Percentiles rank a stretch among this genome's conserved stretches.
These are phyloP conservation scores for Alternaria solani DNA, from an alignment of 2,329 filamentous ascomycete species.

Conservation along the genomic window DNA sequence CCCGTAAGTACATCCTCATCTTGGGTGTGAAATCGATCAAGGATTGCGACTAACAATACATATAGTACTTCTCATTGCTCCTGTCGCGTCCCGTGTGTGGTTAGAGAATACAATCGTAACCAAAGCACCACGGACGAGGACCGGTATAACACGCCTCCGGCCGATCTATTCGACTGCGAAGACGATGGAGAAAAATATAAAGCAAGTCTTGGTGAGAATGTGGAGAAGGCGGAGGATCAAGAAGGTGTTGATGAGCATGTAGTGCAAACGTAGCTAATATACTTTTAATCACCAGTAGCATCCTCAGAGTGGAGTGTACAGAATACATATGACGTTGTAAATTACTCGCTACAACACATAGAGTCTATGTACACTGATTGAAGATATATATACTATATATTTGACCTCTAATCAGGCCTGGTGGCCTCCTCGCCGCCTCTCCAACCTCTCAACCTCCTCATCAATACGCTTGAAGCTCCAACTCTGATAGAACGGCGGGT, in stretches of 20 bases:
- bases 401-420: not conserved
- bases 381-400: not conserved
- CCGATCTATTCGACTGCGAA: not conserved
- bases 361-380: not conserved
- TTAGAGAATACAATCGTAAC: not conserved
- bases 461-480: conserved; percentile 53
- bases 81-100: not conserved
- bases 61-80: not conserved
- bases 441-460: conserved; percentile 41
- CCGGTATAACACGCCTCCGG: not conserved
- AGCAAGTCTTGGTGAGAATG: not conserved
- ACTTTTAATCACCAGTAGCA: too few species aligned
- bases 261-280: too few species aligned
- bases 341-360: not conserved
- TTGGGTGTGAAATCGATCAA: too few species aligned
- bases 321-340: not conserved
- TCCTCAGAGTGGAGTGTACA: too few species aligned
- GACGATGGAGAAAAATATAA: not conserved
- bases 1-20: not conserved
- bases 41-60: not conserved
- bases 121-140: too few species aligned
- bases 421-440: conserved; percentile 20
- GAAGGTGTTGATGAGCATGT: not conserved
- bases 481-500: conserved; percentile 51
- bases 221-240: not conserved